Conservation (phyloP, 306 rosid genomes). For the Bauhinia variegata region DNA sequence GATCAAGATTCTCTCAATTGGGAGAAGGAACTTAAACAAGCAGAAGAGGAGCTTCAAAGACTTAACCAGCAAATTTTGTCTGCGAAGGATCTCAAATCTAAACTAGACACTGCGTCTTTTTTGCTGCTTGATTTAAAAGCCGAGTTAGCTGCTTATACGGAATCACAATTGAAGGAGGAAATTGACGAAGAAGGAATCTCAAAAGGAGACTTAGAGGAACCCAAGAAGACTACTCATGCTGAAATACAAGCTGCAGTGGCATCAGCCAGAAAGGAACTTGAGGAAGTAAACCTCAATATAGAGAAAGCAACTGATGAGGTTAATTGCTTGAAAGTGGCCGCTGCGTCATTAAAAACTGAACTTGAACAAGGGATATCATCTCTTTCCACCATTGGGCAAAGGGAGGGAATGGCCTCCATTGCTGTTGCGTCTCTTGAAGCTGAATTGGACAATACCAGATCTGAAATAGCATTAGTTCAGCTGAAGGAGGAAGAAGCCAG, state of each 20-base stretch:
- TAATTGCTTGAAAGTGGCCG: constrained; percentile 82
- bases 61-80: constrained; percentile 74
- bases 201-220: constrained; percentile 50
- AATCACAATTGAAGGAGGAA: constrained; percentile 70
- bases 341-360: constrained; percentile 71
- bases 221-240: constrained; percentile 57
- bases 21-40: constrained; percentile 91
- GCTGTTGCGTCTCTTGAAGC: constrained; percentile 91
- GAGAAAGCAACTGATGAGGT: constrained; percentile 90
- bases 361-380: constrained; percentile 79
- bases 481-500: constrained; percentile 93
- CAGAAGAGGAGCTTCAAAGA: constrained; percentile 85
- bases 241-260: constrained; percentile 76
- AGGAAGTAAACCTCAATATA: constrained; percentile 80
- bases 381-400: constrained; percentile 69
- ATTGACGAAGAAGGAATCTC: constrained; percentile 46
- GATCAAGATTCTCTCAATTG: constrained; percentile 93
- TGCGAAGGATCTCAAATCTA: constrained; percentile 80
- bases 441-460: constrained; percentile 77
- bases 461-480: constrained; percentile 85
- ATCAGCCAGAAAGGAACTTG: constrained; percentile 79
- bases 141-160: constrained; percentile 88
- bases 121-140: constrained; percentile 81
- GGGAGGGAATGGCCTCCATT: constrained; percentile 97
- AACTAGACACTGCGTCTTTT: constrained; percentile 79